Conservation (phyloP, 202 grass and related monocot species). For the Dendrocalamus latiflorus region DNA sequence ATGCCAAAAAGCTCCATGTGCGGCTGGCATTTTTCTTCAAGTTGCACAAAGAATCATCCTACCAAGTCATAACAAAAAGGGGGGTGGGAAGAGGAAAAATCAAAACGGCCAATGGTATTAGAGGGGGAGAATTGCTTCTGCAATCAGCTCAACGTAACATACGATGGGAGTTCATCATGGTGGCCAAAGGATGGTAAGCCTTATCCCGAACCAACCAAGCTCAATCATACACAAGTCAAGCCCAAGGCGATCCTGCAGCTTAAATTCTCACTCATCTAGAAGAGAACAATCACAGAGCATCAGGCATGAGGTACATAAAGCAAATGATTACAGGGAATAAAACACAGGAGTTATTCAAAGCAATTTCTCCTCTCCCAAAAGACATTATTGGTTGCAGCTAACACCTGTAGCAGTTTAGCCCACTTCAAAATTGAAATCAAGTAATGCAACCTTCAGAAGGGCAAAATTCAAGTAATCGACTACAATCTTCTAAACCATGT, state of each 20-base stretch:
- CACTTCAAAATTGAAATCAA: too few relatives aligned
- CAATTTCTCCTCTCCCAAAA: too few relatives aligned
- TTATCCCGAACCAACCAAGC: too few relatives aligned
- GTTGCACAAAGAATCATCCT: not conserved
- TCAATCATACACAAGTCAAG: too few relatives aligned
- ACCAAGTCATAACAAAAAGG: not conserved
- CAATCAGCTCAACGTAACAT: not conserved
- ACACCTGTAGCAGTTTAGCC: not conserved
- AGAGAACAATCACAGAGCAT: not conserved
- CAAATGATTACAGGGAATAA: not conserved
- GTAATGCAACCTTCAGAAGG: too few relatives aligned
- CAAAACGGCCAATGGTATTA: not conserved
- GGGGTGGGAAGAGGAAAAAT: not conserved
- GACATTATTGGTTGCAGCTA: too few relatives aligned
- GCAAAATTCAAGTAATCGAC: not conserved
- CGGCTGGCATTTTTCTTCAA: not conserved
- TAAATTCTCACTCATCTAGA: too few relatives aligned
- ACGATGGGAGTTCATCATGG: not conserved
- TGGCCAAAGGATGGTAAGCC: too few relatives aligned
- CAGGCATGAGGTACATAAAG: not conserved
- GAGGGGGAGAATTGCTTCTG: not conserved
- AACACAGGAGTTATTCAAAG: not conserved
- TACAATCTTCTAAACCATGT: not conserved
- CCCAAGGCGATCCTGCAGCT: too few relatives aligned
- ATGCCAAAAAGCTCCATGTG: not conserved